phyloP scores from a whole-genome alignment of 2,329 filamentous ascomycete genomes.

The Thielaviopsis euricoi region DNA sequence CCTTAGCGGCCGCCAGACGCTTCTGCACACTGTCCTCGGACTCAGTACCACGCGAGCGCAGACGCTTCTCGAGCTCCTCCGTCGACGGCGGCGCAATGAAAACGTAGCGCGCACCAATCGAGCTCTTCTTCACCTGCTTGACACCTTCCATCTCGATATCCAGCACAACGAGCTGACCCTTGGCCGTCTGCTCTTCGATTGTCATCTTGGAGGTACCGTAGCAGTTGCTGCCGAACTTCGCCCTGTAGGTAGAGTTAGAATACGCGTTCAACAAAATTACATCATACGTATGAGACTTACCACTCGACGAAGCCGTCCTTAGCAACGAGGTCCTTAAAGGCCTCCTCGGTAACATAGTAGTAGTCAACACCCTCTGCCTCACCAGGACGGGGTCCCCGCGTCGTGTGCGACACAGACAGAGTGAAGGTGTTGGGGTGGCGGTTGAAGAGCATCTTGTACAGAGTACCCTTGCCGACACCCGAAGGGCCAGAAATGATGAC shows the following conservation, averaged over 20 bases:
- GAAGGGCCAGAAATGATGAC: slow-evolving; percentile 68
- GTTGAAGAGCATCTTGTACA: slow-evolving; percentile 55
- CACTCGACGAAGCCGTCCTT: slow-evolving; percentile 62
- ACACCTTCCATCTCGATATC: slow-evolving; percentile 98
- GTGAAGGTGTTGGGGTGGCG: slow-evolving; percentile 32
- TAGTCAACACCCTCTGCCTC: slow-evolving; percentile 69
- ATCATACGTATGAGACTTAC: slow-evolving; percentile 16
- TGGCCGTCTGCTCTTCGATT: slow-evolving; percentile 56
- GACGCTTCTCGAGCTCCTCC: slow-evolving; percentile 54
- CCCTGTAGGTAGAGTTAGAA: slow-evolving; percentile 25
- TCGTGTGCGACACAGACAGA: slow-evolving; percentile 58
- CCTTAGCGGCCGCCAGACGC: slow-evolving; percentile 52
- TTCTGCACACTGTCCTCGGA: slow-evolving; percentile 54
- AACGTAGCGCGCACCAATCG: slow-evolving; percentile 60
- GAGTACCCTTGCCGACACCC: slow-evolving; percentile 67
- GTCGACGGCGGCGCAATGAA: slow-evolving; percentile 71
- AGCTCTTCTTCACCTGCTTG: slow-evolving; percentile 73
- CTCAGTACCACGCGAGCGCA: slow-evolving; percentile 65
- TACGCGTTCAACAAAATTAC: background rate
- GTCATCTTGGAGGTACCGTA: slow-evolving; percentile 76
- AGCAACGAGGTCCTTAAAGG: slow-evolving; percentile 52
- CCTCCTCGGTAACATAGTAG: slow-evolving; percentile 52
- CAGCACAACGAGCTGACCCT: slow-evolving; percentile 61
- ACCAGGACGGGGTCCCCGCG: slow-evolving; percentile 55
- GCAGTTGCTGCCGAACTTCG: slow-evolving; percentile 67